Conservation (phyloP, 2,329 filamentous ascomycete species). For the Colletotrichum eleusines region DNA sequence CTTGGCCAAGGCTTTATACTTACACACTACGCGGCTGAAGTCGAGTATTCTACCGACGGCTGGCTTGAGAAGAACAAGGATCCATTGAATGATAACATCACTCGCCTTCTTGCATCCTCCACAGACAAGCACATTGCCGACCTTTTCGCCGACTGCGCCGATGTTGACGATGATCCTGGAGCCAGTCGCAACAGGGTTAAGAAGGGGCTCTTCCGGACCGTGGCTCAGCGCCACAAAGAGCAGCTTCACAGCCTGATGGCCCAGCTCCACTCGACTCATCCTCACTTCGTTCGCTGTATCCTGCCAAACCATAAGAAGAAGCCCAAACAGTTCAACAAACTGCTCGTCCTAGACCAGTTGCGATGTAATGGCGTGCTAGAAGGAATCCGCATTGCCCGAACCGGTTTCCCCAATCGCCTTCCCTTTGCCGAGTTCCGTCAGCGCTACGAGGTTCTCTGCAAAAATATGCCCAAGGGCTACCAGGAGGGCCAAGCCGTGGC, state of each 20-base stretch:
- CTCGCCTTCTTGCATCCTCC: slow-evolving; percentile 85
- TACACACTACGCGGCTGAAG: slow-evolving; percentile 97
- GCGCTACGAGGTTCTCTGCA: slow-evolving; percentile 94
- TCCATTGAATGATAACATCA: slow-evolving; percentile 96
- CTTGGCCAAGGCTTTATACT: slow-evolving; percentile 93
- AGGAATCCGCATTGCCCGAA: slow-evolving; percentile 95
- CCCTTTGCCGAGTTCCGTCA: slow-evolving; percentile 94
- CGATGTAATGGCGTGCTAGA: slow-evolving; percentile 99
- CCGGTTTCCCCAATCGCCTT: slow-evolving; percentile 94
- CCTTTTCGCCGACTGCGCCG: slow-evolving; percentile 90
- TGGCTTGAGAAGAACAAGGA: slow-evolving; percentile 99
- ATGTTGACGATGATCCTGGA: slow-evolving; percentile 78
- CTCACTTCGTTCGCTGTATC: slow-evolving; percentile 98
- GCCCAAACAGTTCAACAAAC: slow-evolving; percentile 90
- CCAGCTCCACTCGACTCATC: slow-evolving; percentile 94
- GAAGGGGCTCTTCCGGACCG: slow-evolving; percentile 96
- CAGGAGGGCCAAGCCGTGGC: slow-evolving; percentile 90
- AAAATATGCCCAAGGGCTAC: slow-evolving; percentile 88
- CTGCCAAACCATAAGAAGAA: slow-evolving; percentile 98
- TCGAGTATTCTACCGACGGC: slow-evolving; percentile 93
- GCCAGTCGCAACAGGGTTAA: slow-evolving; percentile 85
- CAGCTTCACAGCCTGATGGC: slow-evolving; percentile 97
- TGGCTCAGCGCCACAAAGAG: slow-evolving; percentile 97
- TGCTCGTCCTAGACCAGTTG: slow-evolving; percentile 96
- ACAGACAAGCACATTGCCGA: slow-evolving; percentile 84